Conservation (phyloP, 169 alveolate genomes). For the Plasmodium relictum region DNA sequence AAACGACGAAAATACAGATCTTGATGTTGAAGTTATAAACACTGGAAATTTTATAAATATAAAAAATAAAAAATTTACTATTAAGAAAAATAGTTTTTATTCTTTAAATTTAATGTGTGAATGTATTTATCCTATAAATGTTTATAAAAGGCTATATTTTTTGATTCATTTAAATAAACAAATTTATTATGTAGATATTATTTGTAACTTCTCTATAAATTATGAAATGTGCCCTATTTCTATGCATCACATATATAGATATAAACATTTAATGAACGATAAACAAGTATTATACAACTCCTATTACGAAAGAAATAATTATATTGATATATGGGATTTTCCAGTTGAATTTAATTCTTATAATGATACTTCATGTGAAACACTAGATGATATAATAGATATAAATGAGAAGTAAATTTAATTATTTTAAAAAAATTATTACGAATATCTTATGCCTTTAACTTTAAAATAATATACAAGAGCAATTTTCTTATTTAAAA, state of each 20-base stretch:
- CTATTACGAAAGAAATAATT: slow-evolving; percentile 55
- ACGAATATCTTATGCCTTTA: no score
- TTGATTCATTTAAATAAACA: slow-evolving; percentile 71
- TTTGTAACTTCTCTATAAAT: slow-evolving; percentile 64
- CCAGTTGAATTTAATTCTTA: slow-evolving; percentile 65
- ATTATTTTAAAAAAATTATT: no score
- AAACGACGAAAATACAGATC: slow-evolving; percentile 67
- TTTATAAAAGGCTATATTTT: slow-evolving; percentile 56
- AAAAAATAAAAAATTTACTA: slow-evolving; percentile 44
- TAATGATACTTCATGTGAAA: slow-evolving; percentile 38
- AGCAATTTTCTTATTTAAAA: neutral
- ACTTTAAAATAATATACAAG: neutral
- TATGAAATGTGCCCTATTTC: slow-evolving; percentile 74
- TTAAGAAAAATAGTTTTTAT: slow-evolving; percentile 60
- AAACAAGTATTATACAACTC: slow-evolving; percentile 43
- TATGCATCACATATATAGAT: slow-evolving; percentile 69
- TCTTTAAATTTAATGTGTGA: slow-evolving; percentile 46
- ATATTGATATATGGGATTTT: slow-evolving; percentile 72
- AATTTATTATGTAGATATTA: slow-evolving; percentile 58
- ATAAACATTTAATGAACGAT: slow-evolving; percentile 52
- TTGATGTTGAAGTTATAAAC: slow-evolving; percentile 49
- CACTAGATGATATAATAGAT: slow-evolving; percentile 45
- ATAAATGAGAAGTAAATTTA: slow-evolving; percentile 39
- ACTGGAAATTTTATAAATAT: slow-evolving; percentile 34
- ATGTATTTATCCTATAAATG: slow-evolving; percentile 71